Base-by-base conservation (phyloP, 768 basidiomycete genomes). In the Cantharellus cinnabarinus region DNA sequence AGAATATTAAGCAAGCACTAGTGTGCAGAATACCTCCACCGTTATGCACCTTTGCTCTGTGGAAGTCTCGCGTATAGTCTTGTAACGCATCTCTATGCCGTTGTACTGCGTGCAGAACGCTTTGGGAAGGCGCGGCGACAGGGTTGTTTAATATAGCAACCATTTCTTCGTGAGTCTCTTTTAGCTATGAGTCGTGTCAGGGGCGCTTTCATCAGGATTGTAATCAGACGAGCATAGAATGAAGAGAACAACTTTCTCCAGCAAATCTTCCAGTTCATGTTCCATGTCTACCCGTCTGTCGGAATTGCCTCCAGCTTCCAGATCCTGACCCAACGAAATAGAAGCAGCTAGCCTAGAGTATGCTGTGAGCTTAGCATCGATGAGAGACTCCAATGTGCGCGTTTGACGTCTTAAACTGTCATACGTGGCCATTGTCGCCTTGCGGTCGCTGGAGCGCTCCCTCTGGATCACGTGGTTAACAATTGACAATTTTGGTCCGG, bases 391-490 rank as follows among this genome's bases (percentile, higher is more conserved):
- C 37, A 97, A 80, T 3, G 91, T 91, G 65, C 93, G 77, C 71
- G 89, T 89, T 70, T 94, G 90, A 58, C 90, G 75, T 66, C 95
- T 86, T 40, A 97, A 76, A 59, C 83, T 79, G 65, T 98, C 94
- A 73, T 91, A 93, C 64, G 74, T 80, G 60, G 82, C 75, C 85
- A 87, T 89, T 48, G 20, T 29, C 20, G 20, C 20, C 20, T 29
- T 29, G 20, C 20, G 20, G 20, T 29, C 20, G 20, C 20, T 29
- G 20, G 0, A 29, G 20, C 20, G 20, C 20, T 29, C 20, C 20
- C 20, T 29, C 20, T 29, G 20, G 20, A 29, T 29, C 20, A 29
- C 20, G 20, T 29, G 20, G 20, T 29, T 29, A 29, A 29, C 20
- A 29, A 29, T 29, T 29, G 20, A 29, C 20, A 29, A 29, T 29